Evolutionary conservation across 2,329 filamentous ascomycete genomes (phyloP), one percentile per base, ranked within the genome.

Genomic region (Rosellinia necatrix): DNA sequence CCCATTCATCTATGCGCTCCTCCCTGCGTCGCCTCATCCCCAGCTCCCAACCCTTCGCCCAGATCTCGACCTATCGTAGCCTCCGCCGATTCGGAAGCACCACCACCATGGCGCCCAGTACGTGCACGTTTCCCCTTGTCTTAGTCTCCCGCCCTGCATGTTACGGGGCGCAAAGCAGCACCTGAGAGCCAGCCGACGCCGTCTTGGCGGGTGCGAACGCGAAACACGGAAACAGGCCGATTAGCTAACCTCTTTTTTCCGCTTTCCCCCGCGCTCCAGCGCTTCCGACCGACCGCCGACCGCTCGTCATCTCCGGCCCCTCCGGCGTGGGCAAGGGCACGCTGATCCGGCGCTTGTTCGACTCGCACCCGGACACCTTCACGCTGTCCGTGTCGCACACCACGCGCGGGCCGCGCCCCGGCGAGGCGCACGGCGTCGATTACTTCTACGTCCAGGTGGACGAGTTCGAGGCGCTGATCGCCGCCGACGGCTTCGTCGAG

Each of bases 261-360:
- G 38, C 52, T 57, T 15, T 37, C 21, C 35, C 19, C 37, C 32
- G 29, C 40, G 38, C 52, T 57, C 17, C 47, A 65, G 49, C 37
- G 37, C 62, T 58, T 5, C 65, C 78, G n/a, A 60, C 75, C 50
- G 80, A 84, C 68, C 74, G 75, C 63, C 82, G 84, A 27, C 89
- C 89, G 12, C 80, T 93, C 67, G 86, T 94, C 66, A 88, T 94
- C 73, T 91, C 86, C 44, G 90, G 90, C 53, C 90, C 90, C 59
- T 89, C 85, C 9, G 90, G 90, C 71, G 84, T 90, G 43, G 90
- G 90, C 64, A 94, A 94, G 76, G 89, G 88, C 65, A 93, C 90
- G 10, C 85, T 93, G 59, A 87, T 90, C 73, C 86, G 86, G 68
- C 80, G 83, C 43, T 85, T 93, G 46, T 88, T 91, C 71, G 77